A percentile compares a stretch with the other conserved stretches of the same genome.
phyloP scores from a whole-genome alignment of 768 basidiomycete species.

The Podaxis sp. region DNA sequence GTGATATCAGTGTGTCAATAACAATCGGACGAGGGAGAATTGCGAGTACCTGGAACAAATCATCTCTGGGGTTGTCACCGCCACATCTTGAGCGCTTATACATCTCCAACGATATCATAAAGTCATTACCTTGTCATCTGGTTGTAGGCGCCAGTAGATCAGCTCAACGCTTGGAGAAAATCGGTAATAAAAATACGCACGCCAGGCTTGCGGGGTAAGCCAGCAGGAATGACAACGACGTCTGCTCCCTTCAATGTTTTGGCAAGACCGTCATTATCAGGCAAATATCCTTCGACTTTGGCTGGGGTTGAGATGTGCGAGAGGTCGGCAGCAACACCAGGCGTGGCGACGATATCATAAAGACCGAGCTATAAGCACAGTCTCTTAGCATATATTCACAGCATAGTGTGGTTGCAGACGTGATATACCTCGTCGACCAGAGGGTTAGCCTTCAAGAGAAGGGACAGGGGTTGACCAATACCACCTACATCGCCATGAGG shows the following conservation, averaged over 20 bases:
- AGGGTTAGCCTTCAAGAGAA: slow-evolving; percentile 86
- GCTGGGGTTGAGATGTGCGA: slow-evolving; percentile 91
- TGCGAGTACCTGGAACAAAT: slow-evolving; percentile 80
- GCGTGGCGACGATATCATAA: slow-evolving; percentile 97
- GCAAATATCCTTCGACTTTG: slow-evolving; percentile 78
- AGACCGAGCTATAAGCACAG: slow-evolving; percentile 63
- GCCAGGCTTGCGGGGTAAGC: slow-evolving; percentile 93
- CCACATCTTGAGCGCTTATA: slow-evolving; percentile 15
- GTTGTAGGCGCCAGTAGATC: slow-evolving; percentile 16
- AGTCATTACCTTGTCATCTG: slow-evolving; percentile 53
- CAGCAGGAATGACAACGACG: slow-evolving; percentile 93
- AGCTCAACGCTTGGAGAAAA: slow-evolving; percentile 9
- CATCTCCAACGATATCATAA: slow-evolving; percentile 12
- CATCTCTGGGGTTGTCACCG: slow-evolving; percentile 57
- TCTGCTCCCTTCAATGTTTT: slow-evolving; percentile 84
- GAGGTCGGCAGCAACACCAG: slow-evolving; percentile 93
- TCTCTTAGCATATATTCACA: background rate
- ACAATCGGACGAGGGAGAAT: background rate
- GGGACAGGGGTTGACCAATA: slow-evolving; percentile 94
- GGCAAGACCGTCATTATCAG: slow-evolving; percentile 78
- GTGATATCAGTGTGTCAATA: slow-evolving; percentile 6
- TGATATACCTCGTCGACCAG: slow-evolving; percentile 67
- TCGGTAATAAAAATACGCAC: slow-evolving; percentile 42
- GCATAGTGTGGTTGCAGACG: slow-evolving; percentile 2
- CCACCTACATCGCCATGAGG: slow-evolving; percentile 55